A percentile compares a stretch with the other conserved stretches of the same genome.
Conservation (phyloP, 768 basidiomycete species). For the Macrolepiota dolichaula region DNA sequence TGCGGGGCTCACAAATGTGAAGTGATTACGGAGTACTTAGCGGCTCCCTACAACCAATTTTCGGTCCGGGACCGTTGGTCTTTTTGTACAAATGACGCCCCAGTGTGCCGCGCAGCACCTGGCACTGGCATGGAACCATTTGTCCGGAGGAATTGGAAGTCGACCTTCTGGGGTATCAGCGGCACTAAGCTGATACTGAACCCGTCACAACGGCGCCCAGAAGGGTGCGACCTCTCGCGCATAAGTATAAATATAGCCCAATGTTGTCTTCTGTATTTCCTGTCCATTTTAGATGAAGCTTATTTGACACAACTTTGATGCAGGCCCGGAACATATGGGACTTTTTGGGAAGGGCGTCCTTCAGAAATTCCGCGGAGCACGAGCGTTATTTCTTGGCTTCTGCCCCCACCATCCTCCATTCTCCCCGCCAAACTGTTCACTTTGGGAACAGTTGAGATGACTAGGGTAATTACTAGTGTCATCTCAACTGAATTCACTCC, state of each 20-base stretch:
- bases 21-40: neutral
- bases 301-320: slow-evolving; percentile 4
- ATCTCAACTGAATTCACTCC: neutral
- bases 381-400: neutral
- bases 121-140: neutral
- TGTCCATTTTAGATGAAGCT: slow-evolving; percentile 2
- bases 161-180: neutral
- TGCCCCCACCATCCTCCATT: neutral
- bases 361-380: neutral
- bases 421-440: neutral
- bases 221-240: neutral
- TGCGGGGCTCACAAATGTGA: neutral
- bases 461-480: neutral
- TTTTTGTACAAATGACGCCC: neutral
- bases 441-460: neutral
- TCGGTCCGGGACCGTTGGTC: neutral
- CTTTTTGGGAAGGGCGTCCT: neutral
- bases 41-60: neutral
- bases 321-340: neutral
- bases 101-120: neutral
- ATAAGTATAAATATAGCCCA: neutral
- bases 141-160: neutral
- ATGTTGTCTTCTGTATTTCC: neutral
- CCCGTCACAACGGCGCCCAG: neutral
- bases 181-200: neutral